phyloP scores from a whole-genome alignment of 2,329 filamentous ascomycete species.

The Daldinia sp. region DNA sequence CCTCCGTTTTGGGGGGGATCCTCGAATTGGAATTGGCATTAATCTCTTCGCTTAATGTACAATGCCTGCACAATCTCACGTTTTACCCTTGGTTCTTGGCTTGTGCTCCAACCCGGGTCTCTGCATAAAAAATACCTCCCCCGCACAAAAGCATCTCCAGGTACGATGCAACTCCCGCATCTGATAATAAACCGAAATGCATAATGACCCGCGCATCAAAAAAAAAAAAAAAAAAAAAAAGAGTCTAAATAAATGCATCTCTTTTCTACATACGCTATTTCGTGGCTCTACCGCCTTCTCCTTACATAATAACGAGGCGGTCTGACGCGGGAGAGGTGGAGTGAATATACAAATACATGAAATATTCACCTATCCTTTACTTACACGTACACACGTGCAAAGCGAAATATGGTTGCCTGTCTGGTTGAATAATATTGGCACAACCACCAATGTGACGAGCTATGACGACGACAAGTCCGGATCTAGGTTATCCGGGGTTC shows the following conservation, averaged over 20 bases:
- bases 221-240: slow-evolving; percentile 5
- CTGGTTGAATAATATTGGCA: slow-evolving; percentile 1
- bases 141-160: slow-evolving; percentile 36
- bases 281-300: background rate
- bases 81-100: slow-evolving; percentile 28
- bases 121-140: slow-evolving; percentile 30
- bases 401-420: slow-evolving; percentile 6
- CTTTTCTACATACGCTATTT: background rate
- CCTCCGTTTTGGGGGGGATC: slow-evolving; percentile 8
- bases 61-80: slow-evolving; percentile 24
- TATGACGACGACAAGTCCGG: slow-evolving; percentile 28
- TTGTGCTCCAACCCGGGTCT: background rate
- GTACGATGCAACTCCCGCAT: slow-evolving; percentile 31
- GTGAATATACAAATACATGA: slow-evolving; percentile 3
- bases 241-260: slow-evolving; percentile 4
- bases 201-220: slow-evolving; percentile 22
- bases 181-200: slow-evolving; percentile 30
- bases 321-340: background rate
- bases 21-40: slow-evolving; percentile 40
- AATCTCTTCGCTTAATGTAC: slow-evolving; percentile 36
- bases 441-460: background rate
- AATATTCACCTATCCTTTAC: slow-evolving; percentile 29
- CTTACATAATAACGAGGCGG: background rate
- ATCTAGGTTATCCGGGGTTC: slow-evolving; percentile 25
- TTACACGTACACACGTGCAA: slow-evolving; percentile 30